Evolutionary conservation across 345 rosid genomes (phyloP).

Genomic region (Moricandia arvensis): DNA sequence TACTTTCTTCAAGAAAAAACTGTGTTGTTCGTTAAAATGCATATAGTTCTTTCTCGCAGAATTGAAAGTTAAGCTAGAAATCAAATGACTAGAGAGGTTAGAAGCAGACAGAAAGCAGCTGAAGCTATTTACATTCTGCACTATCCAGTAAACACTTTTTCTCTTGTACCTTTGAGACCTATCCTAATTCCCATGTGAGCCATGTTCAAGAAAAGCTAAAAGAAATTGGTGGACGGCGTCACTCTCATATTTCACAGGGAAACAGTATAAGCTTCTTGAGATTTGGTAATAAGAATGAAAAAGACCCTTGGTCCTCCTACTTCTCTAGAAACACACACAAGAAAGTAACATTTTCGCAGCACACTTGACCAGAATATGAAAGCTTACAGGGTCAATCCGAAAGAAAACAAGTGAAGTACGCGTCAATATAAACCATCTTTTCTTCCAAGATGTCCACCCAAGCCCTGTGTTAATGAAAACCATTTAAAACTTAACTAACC

Average conservation of each 20-base stretch:
- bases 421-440: slow-evolving; percentile 76
- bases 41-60: not conserved
- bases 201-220: not conserved
- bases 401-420: slow-evolving; percentile 78
- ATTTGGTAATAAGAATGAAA: not conserved
- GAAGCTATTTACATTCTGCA: not conserved
- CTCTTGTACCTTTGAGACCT: slow-evolving; percentile 7
- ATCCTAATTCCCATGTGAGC: slow-evolving; percentile 3
- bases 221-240: not conserved
- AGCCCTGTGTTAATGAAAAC: slow-evolving; percentile 45
- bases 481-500: too few relatives aligned
- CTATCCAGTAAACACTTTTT: not conserved
- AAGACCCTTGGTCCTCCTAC: not conserved
- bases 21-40: not conserved
- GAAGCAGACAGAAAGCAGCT: not conserved
- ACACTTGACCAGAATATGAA: not conserved
- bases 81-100: not conserved
- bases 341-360: not conserved
- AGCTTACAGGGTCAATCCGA: slow-evolving; percentile 72
- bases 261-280: not conserved
- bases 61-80: not conserved
- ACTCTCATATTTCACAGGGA: not conserved
- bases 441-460: slow-evolving; percentile 90
- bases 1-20: not conserved
- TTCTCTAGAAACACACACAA: slow-evolving; percentile 14